Evolutionary conservation across 2,329 filamentous ascomycete genomes (phyloP).

Genomic region (Phoma sp.): DNA sequence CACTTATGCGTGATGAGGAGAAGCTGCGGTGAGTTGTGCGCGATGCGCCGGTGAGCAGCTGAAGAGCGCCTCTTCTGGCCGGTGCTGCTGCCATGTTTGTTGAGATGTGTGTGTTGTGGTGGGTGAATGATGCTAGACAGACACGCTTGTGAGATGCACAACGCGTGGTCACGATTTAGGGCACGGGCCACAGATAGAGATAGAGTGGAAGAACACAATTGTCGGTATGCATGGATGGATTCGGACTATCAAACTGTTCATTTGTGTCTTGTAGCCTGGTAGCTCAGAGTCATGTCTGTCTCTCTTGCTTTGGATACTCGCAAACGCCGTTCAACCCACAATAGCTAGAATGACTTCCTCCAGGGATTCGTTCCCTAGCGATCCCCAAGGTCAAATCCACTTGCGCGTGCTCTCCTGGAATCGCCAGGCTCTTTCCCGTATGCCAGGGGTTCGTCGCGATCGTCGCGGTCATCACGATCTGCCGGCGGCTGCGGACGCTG

Average conservation of each 20-base stretch:
- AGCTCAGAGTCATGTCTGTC: conserved; percentile 4
- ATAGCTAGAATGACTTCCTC: conserved; percentile 5
- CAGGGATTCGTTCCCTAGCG: conserved; percentile 28
- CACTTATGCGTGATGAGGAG: conserved; percentile 26
- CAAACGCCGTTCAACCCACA: conserved; percentile 21
- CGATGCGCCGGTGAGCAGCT: conserved; percentile 24
- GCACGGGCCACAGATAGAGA: conserved; percentile 3
- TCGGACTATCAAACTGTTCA: conserved; percentile 5
- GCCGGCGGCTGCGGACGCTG: conserved; percentile 27
- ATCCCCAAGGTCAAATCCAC: conserved; percentile 43
- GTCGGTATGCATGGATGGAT: not conserved
- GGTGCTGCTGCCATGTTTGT: conserved; percentile 31
- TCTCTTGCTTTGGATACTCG: not conserved
- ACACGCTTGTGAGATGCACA: not conserved
- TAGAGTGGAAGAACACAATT: not conserved
- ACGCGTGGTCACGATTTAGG: conserved; percentile 12
- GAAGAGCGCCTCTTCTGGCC: conserved; percentile 27
- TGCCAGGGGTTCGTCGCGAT: conserved; percentile 41
- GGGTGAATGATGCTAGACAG: not conserved
- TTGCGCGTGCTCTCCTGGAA: conserved; percentile 32
- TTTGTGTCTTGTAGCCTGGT: conserved; percentile 9
- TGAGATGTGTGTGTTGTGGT: not conserved
- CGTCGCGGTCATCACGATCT: conserved; percentile 16
- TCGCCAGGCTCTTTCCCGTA: conserved; percentile 41
- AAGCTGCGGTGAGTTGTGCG: conserved; percentile 30